Conservation (phyloP, 2,329 filamentous ascomycete genomes). For the Aureobasidium sp. region DNA sequence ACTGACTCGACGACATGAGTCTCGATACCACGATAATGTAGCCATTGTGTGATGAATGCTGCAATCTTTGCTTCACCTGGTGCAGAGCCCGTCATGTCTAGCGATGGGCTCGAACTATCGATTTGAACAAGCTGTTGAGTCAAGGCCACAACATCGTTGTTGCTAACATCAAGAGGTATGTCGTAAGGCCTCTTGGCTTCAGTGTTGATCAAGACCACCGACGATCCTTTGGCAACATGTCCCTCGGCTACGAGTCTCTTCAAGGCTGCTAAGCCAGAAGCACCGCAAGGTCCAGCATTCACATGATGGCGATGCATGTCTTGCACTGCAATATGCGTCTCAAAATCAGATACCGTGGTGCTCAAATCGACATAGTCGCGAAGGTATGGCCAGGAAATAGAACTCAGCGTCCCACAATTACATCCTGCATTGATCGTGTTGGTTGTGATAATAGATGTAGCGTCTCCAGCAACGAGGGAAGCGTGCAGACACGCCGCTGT, state of each 20-base stretch:
- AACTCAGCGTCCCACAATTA: constrained; percentile 63
- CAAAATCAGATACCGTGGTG: constrained; percentile 53
- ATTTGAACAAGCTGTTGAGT: neutral
- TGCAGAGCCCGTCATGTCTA: neutral
- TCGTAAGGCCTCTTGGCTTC: constrained; percentile 54
- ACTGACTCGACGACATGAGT: neutral
- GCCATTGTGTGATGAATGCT: neutral
- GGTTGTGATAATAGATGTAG: constrained; percentile 46
- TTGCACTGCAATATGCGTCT: constrained; percentile 53
- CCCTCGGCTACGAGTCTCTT: constrained; percentile 38
- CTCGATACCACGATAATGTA: constrained; percentile 5
- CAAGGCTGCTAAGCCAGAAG: constrained; percentile 52
- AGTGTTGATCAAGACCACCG: constrained; percentile 60
- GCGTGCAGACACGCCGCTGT: constrained; percentile 53
- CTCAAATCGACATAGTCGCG: constrained; percentile 52
- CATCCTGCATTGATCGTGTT: constrained; percentile 68
- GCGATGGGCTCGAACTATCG: neutral
- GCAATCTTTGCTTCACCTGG: neutral
- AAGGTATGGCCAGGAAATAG: constrained; percentile 57
- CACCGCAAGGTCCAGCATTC: constrained; percentile 56
- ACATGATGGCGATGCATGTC: constrained; percentile 46
- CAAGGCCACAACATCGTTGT: neutral
- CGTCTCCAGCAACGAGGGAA: constrained; percentile 44
- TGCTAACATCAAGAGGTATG: neutral
- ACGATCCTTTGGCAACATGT: constrained; percentile 40